Evolutionary conservation across 768 basidiomycete genomes (phyloP), one percentile per base, ranked within the genome.

Genomic region (Amanita pseudoporphyria): DNA sequence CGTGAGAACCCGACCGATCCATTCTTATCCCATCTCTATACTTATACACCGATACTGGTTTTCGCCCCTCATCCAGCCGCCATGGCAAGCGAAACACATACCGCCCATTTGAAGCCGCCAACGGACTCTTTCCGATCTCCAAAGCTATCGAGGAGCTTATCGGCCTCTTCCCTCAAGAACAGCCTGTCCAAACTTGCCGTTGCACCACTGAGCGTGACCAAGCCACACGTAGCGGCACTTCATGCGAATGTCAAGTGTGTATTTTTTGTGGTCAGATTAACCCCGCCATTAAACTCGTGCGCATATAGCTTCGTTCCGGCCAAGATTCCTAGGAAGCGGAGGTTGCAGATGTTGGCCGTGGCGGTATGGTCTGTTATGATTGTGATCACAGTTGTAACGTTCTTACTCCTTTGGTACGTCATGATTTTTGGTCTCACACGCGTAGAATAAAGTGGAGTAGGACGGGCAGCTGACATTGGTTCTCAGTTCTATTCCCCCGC

Each of bases 321-420:
- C 6, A 78, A 79, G 59, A 85, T 97, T 58, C 94, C 94, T 13
- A 76, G 82, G 53, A 85, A 84, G 64, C 76, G 93, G 56, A 73
- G 93, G 57, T 63, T 95, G 52, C 94, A 98, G 70, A 97, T 88
- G 57, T 71, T 91, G 54, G 84, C 79, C 0, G 95, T 98, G 40
- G 88, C 93, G 13, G 55, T 82, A 45, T 95, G 89, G 91, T 87
- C 88, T 24, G 78, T 84, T n/a, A 68, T 83, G 63, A 81, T 96
- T 46, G 75, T 87, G 2, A 71, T 85, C 49, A 75, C 76, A 16
- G 63, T 78, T 12, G 76, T 76, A 56, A 45, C 77, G 37, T 96
- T 92, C 70, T 71, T 95, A 30, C 60, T 87, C n/a, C 72, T 93
- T 39, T 84, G 87, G 94, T 93, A 59, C 60, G 85, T 73, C 38